Evolutionary conservation across 345 rosid species (phyloP), one percentile per base, ranked within the genome.

Genomic region (Linum usitatissimum): DNA sequence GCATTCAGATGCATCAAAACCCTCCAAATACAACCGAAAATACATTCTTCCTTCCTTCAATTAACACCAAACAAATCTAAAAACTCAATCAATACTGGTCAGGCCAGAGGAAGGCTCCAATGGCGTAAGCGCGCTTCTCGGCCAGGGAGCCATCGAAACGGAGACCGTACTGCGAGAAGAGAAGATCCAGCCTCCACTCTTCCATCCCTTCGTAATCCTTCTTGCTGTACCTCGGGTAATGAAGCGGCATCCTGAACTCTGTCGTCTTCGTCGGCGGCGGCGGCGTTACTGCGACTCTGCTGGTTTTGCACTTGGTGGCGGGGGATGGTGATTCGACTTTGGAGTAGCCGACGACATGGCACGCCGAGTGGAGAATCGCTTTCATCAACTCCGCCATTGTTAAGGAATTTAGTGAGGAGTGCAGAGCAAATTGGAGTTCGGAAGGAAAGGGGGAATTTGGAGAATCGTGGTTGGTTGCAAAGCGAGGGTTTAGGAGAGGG

Each of bases 201-300:
- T 80, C 80, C 89, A 79, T 84, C 72, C 55, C 73, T 79, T 80
- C 81, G 57, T 84, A 81, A 2, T 79, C 86, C 45, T 69, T 60
- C 65, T 77, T 81, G 0, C 70, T 62, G 74, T 68, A 81, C 56
- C 69, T 81, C 9, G 86, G 86, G 61, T 78, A 81, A 63, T 78
- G 89, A 59, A 81, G 81, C 21, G 89, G 89, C 72, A 81, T 66
- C 70, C 74, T 83, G 67, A 84, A 81, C 7, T 78, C 79, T 40
- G 48, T 5, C 5, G 8, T 12, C 51, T 14, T 15, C 51, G 51
- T 3, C 51, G 17, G 51, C 14, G 51, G 14, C 51, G 15, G 4
- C 10, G 17, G 15, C 15, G 51, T 45, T 13, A 12, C 17, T 15
- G 51, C 28, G 13, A 31, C 36, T 3, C 36, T 31, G 36, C 36